phyloP scores from a whole-genome alignment of 768 basidiomycete genomes.

The Tephrocybe rancida region DNA sequence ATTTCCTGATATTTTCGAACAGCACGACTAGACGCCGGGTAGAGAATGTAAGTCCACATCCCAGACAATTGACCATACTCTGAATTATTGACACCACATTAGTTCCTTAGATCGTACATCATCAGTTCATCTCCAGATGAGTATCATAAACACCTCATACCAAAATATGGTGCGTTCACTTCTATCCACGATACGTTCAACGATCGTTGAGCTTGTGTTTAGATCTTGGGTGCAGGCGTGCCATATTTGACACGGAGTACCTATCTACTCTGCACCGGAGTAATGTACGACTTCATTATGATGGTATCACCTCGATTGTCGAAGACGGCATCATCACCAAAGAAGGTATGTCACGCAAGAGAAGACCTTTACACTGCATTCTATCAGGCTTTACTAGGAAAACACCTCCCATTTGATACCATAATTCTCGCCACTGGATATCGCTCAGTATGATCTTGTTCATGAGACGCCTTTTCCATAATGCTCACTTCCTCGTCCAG shows the following conservation, averaged over 20 bases:
- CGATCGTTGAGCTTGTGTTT: not conserved
- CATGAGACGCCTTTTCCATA: not conserved
- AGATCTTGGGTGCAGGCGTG: slow-evolving; percentile 58
- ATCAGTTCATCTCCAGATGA: slow-evolving; percentile 41
- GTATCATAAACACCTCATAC: slow-evolving; percentile 47
- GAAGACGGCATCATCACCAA: slow-evolving; percentile 45
- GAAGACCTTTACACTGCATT: slow-evolving; percentile 7
- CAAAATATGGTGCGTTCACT: slow-evolving; percentile 43
- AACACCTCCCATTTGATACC: slow-evolving; percentile 35
- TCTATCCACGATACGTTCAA: not conserved
- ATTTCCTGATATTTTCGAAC: slow-evolving; percentile 14
- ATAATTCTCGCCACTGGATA: slow-evolving; percentile 44
- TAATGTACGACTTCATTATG: slow-evolving; percentile 48
- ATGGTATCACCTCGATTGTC: slow-evolving; percentile 38
- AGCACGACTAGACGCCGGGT: slow-evolving; percentile 6
- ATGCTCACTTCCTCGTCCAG: slow-evolving; percentile 17
- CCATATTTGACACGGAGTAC: slow-evolving; percentile 51
- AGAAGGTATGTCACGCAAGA: slow-evolving; percentile 30
- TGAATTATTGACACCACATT: not conserved
- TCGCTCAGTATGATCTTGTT: slow-evolving; percentile 21
- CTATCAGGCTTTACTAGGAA: slow-evolving; percentile 25
- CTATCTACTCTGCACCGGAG: slow-evolving; percentile 43
- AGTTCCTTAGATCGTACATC: slow-evolving; percentile 37
- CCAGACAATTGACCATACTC: not conserved
- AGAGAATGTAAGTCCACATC: slow-evolving; percentile 1